phyloP scores from a whole-genome alignment of 441 rosid species.

The Croton laevigatus region DNA sequence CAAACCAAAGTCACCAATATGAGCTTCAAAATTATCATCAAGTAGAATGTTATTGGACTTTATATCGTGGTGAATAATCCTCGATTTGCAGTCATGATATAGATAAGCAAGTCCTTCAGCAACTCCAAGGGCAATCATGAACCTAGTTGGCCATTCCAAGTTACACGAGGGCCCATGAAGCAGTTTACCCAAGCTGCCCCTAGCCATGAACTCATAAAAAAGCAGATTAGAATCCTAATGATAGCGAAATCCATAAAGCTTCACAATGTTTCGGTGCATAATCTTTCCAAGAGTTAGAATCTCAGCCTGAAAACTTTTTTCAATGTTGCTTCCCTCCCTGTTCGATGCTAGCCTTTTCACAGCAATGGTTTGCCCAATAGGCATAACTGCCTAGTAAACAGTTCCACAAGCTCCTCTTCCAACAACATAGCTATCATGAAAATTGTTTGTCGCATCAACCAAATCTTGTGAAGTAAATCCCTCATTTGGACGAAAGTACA shows the following conservation, averaged over 20 bases:
- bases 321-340: slow-evolving; percentile 74
- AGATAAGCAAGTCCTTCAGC: slow-evolving; percentile 98
- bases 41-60: slow-evolving; percentile 89
- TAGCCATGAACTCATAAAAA: slow-evolving; percentile 81
- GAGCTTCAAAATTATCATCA: slow-evolving; percentile 86
- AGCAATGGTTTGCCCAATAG: slow-evolving; percentile 68
- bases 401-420: slow-evolving; percentile 96
- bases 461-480: slow-evolving; percentile 75
- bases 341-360: slow-evolving; percentile 77
- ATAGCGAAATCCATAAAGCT: slow-evolving; percentile 85
- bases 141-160: slow-evolving; percentile 87
- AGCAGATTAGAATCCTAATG: slow-evolving; percentile 81
- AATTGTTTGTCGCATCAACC: slow-evolving; percentile 69
- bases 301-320: slow-evolving; percentile 89
- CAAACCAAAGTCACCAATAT: slow-evolving; percentile 96
- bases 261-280: slow-evolving; percentile 90
- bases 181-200: slow-evolving; percentile 86
- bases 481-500: slow-evolving; percentile 84
- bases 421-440: slow-evolving; percentile 69
- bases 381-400: slow-evolving; percentile 83
- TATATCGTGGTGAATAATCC: slow-evolving; percentile 89
- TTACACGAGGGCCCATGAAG: slow-evolving; percentile 62
- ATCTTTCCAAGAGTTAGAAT: slow-evolving; percentile 88
- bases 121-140: slow-evolving; percentile 82
- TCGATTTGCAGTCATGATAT: slow-evolving; percentile 95